Base-by-base conservation (phyloP, 1,139 yeast genomes). In the Debaryomyces nepalensis region DNA sequence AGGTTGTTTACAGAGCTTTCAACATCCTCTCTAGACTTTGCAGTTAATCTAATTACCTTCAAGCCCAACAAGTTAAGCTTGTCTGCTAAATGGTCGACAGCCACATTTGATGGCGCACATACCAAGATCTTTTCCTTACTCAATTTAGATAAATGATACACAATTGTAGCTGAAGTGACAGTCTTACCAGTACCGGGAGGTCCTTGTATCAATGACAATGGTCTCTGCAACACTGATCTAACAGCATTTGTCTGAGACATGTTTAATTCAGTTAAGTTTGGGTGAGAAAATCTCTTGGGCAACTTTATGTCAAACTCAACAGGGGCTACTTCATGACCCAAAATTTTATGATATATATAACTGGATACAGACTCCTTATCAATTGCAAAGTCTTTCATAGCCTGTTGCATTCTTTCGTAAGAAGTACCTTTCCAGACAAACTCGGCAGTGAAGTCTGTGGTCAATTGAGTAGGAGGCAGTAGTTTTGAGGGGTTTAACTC, bases 121-220 rank as follows among this genome's bases (percentile, higher is more conserved):
- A 90, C 97, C 38, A 91, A 71, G 5, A 90, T 81, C 45, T 75
- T 73, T 33, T 77, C 75, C 44, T 77, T 58, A 51, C 79, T 79
- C 48, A 83, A 58, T 44, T 79, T 78, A 2, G 82, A 74, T 47
- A 90, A 67, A 55, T 89, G 96, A 55, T 87, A 86, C 20, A 90
- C 80, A 49, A 91, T 87, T 0, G 96, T 84, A 3, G 97, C 95
- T 0, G 97, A 88, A 0, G 96, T 90, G 10, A 89, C 96, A 0
- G 98, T 91, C 61, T 91, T 91, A 59, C 98, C 98, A 0, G 98
- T 91, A 47, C 96, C 96, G 2, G 98, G 98, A n/a, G 98, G 98
- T 14, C 98, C 98, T 63, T 91, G 98, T 51, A 91, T 90, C 54
- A 91, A 74, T 5, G 96, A 81, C 33, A 91, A 70, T 2, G 97